Evolutionary conservation across 192 early-diverging fungal genomes (phyloP).

Genomic region (Linnemannia elongata): DNA sequence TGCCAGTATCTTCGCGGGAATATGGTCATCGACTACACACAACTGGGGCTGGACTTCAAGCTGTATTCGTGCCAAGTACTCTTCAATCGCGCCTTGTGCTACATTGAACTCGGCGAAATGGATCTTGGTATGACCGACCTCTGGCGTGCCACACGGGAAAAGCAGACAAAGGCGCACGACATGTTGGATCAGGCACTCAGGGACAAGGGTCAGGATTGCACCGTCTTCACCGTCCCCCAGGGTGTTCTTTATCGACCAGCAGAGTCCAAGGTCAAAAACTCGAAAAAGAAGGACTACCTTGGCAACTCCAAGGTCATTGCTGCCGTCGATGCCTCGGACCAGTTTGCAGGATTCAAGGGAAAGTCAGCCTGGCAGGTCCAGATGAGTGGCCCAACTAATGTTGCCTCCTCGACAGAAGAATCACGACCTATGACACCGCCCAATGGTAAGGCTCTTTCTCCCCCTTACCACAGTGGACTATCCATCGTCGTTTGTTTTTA

Average conservation of each 20-base stretch:
- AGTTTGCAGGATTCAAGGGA: conserved; percentile 74
- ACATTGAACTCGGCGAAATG: conserved; percentile 81
- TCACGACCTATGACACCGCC: conserved; percentile 41
- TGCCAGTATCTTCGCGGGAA: conserved; percentile 81
- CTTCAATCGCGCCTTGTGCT: conserved; percentile 94
- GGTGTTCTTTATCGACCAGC: conserved; percentile 87
- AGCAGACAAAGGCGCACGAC: conserved; percentile 78
- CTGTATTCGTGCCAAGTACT: conserved; percentile 92
- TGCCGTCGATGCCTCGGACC: conserved; percentile 71
- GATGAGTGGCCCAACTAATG: conserved; percentile 62
- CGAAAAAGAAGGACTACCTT: conserved; percentile 82
- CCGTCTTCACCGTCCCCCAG: conserved; percentile 84
- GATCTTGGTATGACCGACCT: conserved; percentile 81
- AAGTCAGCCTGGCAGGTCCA: conserved; percentile 54
- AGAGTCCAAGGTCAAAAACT: conserved; percentile 87
- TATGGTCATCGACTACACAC: conserved; percentile 93
- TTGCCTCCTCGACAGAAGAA: conserved; percentile 41
- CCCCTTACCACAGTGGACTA: background rate
- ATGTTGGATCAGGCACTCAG: conserved; percentile 76
- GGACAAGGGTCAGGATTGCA: conserved; percentile 72
- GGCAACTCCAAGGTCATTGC: conserved; percentile 90
- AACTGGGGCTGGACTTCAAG: conserved; percentile 92
- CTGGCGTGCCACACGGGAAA: conserved; percentile 70
- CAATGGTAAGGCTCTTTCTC: conserved; percentile 27
- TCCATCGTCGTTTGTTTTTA: conserved; percentile 12